These are phyloP conservation scores for Trichoderma sp. DNA, from an alignment of 2,329 filamentous ascomycete species.

Conservation along the genomic window DNA sequence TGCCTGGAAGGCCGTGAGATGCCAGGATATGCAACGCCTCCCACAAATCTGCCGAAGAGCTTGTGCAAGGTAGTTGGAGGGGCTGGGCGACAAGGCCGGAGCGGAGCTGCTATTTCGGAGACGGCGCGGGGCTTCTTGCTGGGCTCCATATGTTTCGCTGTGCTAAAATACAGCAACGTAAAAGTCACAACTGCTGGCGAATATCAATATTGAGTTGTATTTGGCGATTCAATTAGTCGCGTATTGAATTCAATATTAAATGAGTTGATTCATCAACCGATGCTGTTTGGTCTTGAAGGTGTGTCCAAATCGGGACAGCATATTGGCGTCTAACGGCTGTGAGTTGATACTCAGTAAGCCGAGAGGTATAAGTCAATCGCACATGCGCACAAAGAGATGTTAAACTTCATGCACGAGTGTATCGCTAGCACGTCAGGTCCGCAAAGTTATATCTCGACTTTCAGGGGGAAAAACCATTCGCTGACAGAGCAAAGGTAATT, in stretches of 20 bases:
- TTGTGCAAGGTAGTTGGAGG: neutral
- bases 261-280: neutral
- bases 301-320: neutral
- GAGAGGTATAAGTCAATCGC: neutral
- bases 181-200: neutral
- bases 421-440: no score
- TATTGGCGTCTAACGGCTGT: neutral
- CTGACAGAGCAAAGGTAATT: neutral
- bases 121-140: neutral
- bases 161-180: neutral
- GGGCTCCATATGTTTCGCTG: neutral
- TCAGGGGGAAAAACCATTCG: neutral
- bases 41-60: constrained; percentile 8
- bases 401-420: neutral
- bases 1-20: constrained; percentile 8
- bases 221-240: neutral
- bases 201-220: neutral
- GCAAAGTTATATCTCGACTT: neutral
- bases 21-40: neutral
- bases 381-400: neutral
- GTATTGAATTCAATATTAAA: neutral
- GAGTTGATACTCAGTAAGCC: neutral
- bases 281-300: neutral
- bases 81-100: neutral
- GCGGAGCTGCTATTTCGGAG: neutral